Percentiles rank a stretch among this genome's conserved stretches.
phyloP scores from a whole-genome alignment of 345 rosid species.

The Eucalyptus tenuipes region DNA sequence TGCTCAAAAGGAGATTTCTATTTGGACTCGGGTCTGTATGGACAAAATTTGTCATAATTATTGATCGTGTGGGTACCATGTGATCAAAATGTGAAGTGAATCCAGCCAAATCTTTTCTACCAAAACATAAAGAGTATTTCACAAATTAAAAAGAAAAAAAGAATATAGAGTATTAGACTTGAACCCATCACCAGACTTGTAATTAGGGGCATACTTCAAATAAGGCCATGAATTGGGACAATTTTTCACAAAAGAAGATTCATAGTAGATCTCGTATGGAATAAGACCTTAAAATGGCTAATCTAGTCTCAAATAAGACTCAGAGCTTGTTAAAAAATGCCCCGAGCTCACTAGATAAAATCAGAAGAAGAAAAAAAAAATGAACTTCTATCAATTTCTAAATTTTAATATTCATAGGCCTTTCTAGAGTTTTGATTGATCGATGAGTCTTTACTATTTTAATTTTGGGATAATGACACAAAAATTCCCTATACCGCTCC shows the following conservation, averaged over 20 bases:
- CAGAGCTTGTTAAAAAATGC: fast-evolving
- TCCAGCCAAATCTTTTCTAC: background rate
- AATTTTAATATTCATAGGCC: background rate
- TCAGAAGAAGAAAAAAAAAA: background rate
- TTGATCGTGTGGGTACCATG: background rate
- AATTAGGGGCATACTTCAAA: background rate
- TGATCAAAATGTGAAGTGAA: background rate
- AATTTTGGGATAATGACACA: background rate
- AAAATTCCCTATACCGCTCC: fast-evolving
- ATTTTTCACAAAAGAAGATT: background rate
- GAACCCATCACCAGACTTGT: background rate
- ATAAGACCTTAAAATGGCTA: background rate
- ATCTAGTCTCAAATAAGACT: background rate
- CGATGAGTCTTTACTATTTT: background rate
- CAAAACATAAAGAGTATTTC: background rate
- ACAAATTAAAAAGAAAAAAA: background rate
- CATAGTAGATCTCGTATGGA: background rate
- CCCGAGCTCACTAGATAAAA: fast-evolving
- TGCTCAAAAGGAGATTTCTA: background rate
- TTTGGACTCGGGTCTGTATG: fast-evolving
- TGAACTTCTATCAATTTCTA: background rate
- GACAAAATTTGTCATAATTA: background rate
- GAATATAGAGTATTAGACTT: background rate
- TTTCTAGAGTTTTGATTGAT: background rate
- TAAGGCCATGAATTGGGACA: background rate